Base-by-base conservation (phyloP, 2,329 filamentous ascomycete species). In the Lecanoromycetidae sp. region DNA sequence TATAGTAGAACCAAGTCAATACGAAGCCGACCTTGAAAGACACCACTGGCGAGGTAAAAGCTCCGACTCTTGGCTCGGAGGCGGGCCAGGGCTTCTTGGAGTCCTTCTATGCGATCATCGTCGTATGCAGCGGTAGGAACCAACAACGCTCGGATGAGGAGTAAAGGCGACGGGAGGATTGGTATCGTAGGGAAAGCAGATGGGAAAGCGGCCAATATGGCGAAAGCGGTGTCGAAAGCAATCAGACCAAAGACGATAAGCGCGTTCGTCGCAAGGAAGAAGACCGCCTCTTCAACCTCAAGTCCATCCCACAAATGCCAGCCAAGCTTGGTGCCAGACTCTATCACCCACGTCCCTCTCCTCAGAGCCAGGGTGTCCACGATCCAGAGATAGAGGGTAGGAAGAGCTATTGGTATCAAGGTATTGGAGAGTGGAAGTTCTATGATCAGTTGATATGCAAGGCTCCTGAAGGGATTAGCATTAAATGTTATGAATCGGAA, bases 231-330 rank as follows among this genome's bases (percentile, higher is more conserved):
- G 60, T 87, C 83, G 53, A 84, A 80, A 0, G 81, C 78, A 1
- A 79, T 66, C 20, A 82, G 65, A 1, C 82, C 82, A 57, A 81
- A 79, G 0, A 85, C 79, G 46, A 87, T 78, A 17, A 87, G 63
- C 0, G 66, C 67, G 58, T 87, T 87, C 2, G 81, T 85, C 3
- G 75, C 63, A 3, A 86, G 65, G 61, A 87, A 87, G 66, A 87
- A 87, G 6, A 82, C 55, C 0, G 81, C 82, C 59, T 87, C 83
- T 55, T 87, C 83, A 17, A 86, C 69, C 42, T 87, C 83, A 25
- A 87, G 62, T 5, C 72, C 72, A 2, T 75, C 71, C 72, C 79
- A 85, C 0, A 86, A 54, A 39, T 77, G 70, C 32, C 75, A 57
- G 0, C 73, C 77, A 9, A 82, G 70, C 57, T 86, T 86, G 0